phyloP scores from a whole-genome alignment of 2,329 filamentous ascomycete species.

The Aspergillus niger region DNA sequence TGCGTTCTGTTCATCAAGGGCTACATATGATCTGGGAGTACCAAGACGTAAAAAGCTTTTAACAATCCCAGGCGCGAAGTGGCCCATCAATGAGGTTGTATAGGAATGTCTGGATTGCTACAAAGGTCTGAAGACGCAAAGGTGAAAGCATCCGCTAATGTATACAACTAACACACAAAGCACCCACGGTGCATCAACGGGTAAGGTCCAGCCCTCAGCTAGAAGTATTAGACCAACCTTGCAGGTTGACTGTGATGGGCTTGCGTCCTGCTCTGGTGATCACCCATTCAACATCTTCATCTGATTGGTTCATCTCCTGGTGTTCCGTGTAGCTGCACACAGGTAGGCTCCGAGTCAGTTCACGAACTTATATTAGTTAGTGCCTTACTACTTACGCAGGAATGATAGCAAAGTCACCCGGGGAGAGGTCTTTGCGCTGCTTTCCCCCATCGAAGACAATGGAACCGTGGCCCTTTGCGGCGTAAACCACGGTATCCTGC shows the following conservation, averaged over 20 bases:
- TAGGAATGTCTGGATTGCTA: too few relatives aligned
- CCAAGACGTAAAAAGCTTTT: too few relatives aligned
- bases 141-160: too few relatives aligned
- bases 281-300: neutral
- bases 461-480: neutral
- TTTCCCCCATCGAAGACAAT: constrained; percentile 1
- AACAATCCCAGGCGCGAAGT: too few relatives aligned
- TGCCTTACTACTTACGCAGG: neutral
- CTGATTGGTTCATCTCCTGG: neutral
- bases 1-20: too few relatives aligned
- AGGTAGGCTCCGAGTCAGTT: too few relatives aligned
- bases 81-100: too few relatives aligned
- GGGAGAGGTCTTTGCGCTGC: neutral
- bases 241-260: neutral
- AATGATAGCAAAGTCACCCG: neutral
- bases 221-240: neutral
- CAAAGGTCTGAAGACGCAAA: too few relatives aligned
- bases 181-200: too few relatives aligned
- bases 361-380: too few relatives aligned
- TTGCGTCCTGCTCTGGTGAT: neutral
- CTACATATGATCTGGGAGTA: too few relatives aligned
- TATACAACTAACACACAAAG: neutral
- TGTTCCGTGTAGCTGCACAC: neutral
- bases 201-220: neutral
- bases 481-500: neutral